phyloP scores from a whole-genome alignment of 1,284 basidiomycete genomes.

The Rhodotorula sp. region DNA sequence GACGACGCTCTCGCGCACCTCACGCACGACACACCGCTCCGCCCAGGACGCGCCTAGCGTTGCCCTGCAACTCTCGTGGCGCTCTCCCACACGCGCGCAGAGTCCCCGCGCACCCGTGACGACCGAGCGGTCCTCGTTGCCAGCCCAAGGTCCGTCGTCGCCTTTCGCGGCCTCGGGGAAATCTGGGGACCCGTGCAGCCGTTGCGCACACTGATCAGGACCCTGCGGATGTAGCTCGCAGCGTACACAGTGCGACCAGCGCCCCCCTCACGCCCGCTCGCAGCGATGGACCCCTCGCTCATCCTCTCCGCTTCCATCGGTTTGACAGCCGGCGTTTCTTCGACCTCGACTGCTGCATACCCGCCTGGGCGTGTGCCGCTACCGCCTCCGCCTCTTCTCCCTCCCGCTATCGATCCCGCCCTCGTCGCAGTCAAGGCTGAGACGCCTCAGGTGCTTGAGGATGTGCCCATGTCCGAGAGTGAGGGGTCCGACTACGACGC shows the following conservation, averaged over 20 bases:
- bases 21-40: background rate
- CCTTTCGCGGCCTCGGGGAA: no score
- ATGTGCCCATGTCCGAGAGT: constrained; percentile 17
- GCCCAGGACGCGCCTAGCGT: background rate
- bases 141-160: background rate
- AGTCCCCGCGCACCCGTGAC: background rate
- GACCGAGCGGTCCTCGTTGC: background rate
- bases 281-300: constrained; percentile 6
- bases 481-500: background rate
- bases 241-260: background rate
- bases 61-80: background rate
- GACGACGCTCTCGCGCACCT: background rate
- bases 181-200: no score
- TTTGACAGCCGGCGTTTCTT: background rate
- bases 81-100: background rate
- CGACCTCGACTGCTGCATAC: background rate
- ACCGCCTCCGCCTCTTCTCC: background rate
- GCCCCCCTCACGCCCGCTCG: background rate
- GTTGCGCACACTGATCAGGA: background rate
- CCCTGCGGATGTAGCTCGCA: background rate
- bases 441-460: constrained; percentile 1
- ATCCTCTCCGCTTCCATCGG: background rate
- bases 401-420: background rate
- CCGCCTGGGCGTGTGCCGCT: background rate
- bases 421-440: background rate